A percentile compares a stretch with the other conserved stretches of the same genome.
Evolutionary conservation across 176 grass and related monocot species (phyloP).

Genomic region (Otatea glauca): DNA sequence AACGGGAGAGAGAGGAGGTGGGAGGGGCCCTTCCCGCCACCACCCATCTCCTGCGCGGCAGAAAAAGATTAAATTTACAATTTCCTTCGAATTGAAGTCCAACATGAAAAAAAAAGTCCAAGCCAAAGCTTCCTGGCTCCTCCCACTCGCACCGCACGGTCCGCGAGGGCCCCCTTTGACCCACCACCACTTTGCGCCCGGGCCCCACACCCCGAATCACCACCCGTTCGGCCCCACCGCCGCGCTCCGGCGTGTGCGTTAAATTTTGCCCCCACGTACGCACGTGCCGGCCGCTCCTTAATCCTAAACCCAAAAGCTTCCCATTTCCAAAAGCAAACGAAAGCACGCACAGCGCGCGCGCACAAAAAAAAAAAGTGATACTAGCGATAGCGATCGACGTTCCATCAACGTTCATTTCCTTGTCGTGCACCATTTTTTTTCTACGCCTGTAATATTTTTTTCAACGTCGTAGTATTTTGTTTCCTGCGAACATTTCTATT

Average conservation of each 20-base stretch:
- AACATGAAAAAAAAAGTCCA: too few species aligned
- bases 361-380: neutral
- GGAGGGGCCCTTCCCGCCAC: neutral
- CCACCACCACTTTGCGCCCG: slow-evolving; percentile 28
- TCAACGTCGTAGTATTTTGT: too few species aligned
- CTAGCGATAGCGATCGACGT: neutral
- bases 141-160: slow-evolving; percentile 12
- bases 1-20: neutral
- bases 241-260: slow-evolving; percentile 42
- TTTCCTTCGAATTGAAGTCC: too few species aligned
- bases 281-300: slow-evolving; percentile 37
- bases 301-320: neutral
- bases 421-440: too few species aligned
- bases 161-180: slow-evolving; percentile 50
- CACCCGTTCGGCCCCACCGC: slow-evolving; percentile 2
- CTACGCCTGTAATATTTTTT: too few species aligned
- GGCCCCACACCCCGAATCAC: slow-evolving; percentile 17
- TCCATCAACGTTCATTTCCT: too few species aligned
- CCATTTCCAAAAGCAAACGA: slow-evolving; percentile 2
- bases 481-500: too few species aligned
- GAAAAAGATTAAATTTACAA: too few species aligned
- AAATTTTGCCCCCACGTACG: slow-evolving; percentile 41
- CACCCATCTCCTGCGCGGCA: neutral
- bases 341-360: neutral
- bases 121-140: too few species aligned